These are phyloP conservation scores for Lactifluus pinguis DNA, from an alignment of 768 basidiomycete species.

Conservation along the genomic window DNA sequence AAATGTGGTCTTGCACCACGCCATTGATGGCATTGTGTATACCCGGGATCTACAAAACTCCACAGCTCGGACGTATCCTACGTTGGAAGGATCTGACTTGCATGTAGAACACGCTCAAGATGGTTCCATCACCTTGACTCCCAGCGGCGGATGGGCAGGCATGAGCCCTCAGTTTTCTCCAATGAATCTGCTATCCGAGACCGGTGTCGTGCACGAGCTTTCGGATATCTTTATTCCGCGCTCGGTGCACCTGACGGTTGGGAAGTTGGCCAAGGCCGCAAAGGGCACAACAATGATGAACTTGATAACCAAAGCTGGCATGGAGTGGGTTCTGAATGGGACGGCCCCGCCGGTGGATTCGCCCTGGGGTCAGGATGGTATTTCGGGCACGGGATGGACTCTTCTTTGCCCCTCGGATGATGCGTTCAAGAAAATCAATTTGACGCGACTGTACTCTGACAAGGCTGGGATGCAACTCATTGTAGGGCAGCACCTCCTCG, in stretches of 20 bases:
- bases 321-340: constrained; percentile 88
- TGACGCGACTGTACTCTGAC: constrained; percentile 63
- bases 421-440: constrained; percentile 81
- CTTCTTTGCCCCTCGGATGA: constrained; percentile 86
- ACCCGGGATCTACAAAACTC: constrained; percentile 49
- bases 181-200: constrained; percentile 70
- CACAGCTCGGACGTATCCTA: constrained; percentile 64
- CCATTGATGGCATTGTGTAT: constrained; percentile 70
- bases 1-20: constrained; percentile 82
- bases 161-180: constrained; percentile 52
- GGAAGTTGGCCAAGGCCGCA: constrained; percentile 85
- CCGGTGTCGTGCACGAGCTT: constrained; percentile 87
- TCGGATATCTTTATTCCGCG: constrained; percentile 82
- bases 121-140: constrained; percentile 36
- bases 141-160: constrained; percentile 74
- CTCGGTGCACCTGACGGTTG: constrained; percentile 74
- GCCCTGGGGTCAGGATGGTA: constrained; percentile 45
- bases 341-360: constrained; percentile 66
- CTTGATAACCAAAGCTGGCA: constrained; percentile 72
- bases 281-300: constrained; percentile 85
- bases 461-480: constrained; percentile 43
- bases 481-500: constrained; percentile 68
- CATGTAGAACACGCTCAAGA: constrained; percentile 54
- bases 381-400: constrained; percentile 64
- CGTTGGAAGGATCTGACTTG: constrained; percentile 79